Evolutionary conservation across 371 early-diverging fungal species (phyloP), one percentile per base, ranked within the genome.

Genomic region (Rhizopus stolonifer): DNA sequence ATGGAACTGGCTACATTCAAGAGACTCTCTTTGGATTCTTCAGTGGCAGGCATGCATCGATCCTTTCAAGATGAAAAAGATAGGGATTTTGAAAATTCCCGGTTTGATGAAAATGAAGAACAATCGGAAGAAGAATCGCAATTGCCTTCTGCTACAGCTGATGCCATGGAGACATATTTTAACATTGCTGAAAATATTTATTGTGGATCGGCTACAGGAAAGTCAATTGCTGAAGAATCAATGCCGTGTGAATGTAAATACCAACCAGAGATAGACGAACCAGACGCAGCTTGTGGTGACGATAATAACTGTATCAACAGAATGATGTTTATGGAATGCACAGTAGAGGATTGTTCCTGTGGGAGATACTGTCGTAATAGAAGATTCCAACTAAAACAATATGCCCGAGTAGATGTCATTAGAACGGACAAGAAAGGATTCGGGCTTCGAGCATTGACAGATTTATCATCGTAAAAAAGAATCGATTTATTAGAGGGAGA

Each of bases 321-420:
- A 45, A 83, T 86, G 66, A 75, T 96, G 54, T 89, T 89, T 52
- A 91, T 96, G 63, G 99, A 98, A 69, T 98, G 99, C 68, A 83
- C 84, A 32, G 83, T 77, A 24, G 86, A 89, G 29, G 87, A 89
- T 38, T 98, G 99, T 71, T 92, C 96, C 14, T 85, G 86, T 53
- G 95, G 94, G 10, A 71, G 86, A 40, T 83, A 84, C 63, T 98
- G 99, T 67, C 80, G 83, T 46, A 98, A 98, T 65, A 81, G 90
- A 57, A 87, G 97, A 53, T 95, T 97, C 49, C 91, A 92, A 65
- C 77, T 81, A 38, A 77, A 81, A 38, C 81, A 93, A 45, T 94
- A 93, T 64, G 90, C 95, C 0, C 71, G 79, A 0, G 87, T 98
- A 10, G 89, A 93, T 59, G 86, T 98, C 4, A 85, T 97, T 54